A percentile compares a stretch with the other conserved stretches of the same genome.
Evolutionary conservation across 352 stramenopile species (phyloP).

Genomic region (Phytophthora constricta): DNA sequence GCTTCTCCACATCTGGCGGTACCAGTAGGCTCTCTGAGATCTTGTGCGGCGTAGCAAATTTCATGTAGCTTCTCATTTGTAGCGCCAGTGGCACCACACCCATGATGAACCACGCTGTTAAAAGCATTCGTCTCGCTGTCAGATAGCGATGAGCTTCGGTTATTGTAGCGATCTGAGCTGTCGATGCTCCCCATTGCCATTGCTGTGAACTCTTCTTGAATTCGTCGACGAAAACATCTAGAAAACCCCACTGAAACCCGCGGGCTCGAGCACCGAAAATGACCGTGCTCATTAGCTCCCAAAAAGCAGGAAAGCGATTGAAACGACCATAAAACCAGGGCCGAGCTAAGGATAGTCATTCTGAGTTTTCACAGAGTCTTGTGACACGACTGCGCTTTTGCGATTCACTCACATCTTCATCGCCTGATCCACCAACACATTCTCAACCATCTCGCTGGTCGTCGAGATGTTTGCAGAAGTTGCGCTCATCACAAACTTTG

Average conservation of each 20-base stretch:
- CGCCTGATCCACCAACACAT: constrained; percentile 25
- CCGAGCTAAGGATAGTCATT: no score
- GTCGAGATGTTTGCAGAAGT: constrained; percentile 28
- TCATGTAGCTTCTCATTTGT: constrained; percentile 28
- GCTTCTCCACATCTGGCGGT: neutral
- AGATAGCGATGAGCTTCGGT: neutral
- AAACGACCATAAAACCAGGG: no score
- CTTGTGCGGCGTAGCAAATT: constrained; percentile 28
- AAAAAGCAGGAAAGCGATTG: no score
- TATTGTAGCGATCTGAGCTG: no score
- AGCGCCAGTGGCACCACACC: constrained; percentile 22
- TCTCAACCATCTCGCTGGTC: constrained; percentile 42
- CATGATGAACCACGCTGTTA: constrained; percentile 19
- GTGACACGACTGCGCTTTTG: no score
- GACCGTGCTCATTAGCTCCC: no score
- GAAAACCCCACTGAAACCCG: no score
- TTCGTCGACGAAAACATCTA: neutral
- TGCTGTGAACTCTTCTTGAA: neutral
- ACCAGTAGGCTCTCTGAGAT: constrained; percentile 23
- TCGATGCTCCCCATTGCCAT: no score
- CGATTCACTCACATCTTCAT: constrained; percentile 1
- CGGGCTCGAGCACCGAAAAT: no score
- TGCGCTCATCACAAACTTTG: constrained; percentile 38
- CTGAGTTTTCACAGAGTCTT: no score
- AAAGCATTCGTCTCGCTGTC: constrained; percentile 8